Base-by-base conservation (phyloP, 345 rosid species). In the Noccaea caerulescens region DNA sequence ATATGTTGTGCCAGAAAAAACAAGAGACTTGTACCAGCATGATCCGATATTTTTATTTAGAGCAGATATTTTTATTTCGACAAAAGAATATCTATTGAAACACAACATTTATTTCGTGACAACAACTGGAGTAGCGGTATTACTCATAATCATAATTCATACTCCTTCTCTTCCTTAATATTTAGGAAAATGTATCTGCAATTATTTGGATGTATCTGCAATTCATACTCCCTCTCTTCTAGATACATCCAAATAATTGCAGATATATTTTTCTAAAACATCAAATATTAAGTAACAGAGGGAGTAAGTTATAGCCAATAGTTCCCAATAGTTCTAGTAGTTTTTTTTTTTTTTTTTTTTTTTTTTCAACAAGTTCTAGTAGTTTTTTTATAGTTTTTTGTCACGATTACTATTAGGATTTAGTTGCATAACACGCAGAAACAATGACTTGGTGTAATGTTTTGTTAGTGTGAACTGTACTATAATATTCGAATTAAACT, bases 391-490 rank as follows among this genome's bases (percentile, higher is more conserved):
- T 27, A 27, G 0, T 27, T 27, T 27, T 27, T 27, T 27, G 4
- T 3, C 30, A 27, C 30, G 30, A 27, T 27, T 45, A 10, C 13
- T 23, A 10, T 7, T 51, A 11, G 63, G 55, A 32, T 51, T 32
- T 16, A 45, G 27, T 57, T 23, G n/a, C 16, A 38, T 30, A 23
- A 44, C 6, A 68, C 7, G 16, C 18, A 69, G 8, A 36, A 39
- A 61, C 12, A 14, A 12, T 58, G 13, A 42, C 5, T 8, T 50
- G 16, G 10, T 7, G 41, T 10, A 60, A 38, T 49, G 36, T 4
- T 18, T 42, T 41, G 20, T 32, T 20, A 53, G 64, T 63, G 58
- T 72, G 76, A 64, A 72, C 32, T 44, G 9, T 44, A 54, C 10
- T 54, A 20, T 37, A 32, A 12, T 52, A 45, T 23, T 62, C 16